phyloP scores from a whole-genome alignment of 805 yeast genomes.

The Myxozyma udenii region DNA sequence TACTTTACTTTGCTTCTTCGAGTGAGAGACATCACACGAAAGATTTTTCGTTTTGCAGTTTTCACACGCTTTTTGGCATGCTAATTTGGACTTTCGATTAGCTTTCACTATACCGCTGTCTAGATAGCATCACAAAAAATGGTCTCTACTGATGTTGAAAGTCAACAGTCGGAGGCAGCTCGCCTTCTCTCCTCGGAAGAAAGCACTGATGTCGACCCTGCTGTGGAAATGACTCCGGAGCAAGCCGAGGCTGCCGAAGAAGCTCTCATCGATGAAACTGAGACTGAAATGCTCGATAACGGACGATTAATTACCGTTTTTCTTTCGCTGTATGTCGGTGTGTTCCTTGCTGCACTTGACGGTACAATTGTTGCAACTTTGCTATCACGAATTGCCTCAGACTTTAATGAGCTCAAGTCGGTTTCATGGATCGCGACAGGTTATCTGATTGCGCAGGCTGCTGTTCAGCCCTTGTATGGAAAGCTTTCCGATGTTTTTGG shows the following conservation, averaged over 20 bases:
- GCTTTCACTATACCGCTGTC: too few species aligned
- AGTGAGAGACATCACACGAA: too few species aligned
- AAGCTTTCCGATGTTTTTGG: slow-evolving; percentile 60
- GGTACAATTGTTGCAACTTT: slow-evolving; percentile 57
- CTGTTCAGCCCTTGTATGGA: slow-evolving; percentile 75
- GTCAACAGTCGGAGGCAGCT: slow-evolving; percentile 1
- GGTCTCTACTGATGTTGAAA: too few species aligned
- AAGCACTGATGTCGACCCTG: not conserved
- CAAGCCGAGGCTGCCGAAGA: slow-evolving; percentile 9
- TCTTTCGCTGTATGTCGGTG: slow-evolving; percentile 39
- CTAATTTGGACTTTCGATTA: too few species aligned
- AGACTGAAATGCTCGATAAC: slow-evolving; percentile 9
- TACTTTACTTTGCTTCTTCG: too few species aligned
- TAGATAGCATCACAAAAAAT: too few species aligned
- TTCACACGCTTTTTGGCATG: too few species aligned
- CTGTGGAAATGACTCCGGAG: not conserved
- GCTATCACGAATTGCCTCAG: slow-evolving; percentile 56
- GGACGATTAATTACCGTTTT: slow-evolving; percentile 14
- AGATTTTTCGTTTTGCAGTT: too few species aligned
- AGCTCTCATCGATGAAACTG: slow-evolving; percentile 17
- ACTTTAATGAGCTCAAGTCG: slow-evolving; percentile 51
- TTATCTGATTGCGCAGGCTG: slow-evolving; percentile 64
- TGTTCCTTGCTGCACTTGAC: slow-evolving; percentile 51
- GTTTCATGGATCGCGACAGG: slow-evolving; percentile 75
- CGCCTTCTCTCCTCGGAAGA: slow-evolving; percentile 3